Base-by-base conservation (phyloP, 345 rosid genomes). In the Geranium rotundifolium region DNA sequence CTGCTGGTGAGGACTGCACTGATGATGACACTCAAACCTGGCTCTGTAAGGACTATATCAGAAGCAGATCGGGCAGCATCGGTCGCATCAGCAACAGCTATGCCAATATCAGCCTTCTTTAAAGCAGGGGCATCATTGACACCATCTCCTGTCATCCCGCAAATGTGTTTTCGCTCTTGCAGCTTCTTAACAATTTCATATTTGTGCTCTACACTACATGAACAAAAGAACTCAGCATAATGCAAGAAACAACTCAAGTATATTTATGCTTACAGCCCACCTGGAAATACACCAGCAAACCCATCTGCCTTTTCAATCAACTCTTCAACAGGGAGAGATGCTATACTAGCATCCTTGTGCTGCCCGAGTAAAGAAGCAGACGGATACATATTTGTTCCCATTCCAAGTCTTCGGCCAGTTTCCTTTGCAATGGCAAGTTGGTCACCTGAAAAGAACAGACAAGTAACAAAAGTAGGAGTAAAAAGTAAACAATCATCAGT, bases 91-190 rank as follows among this genome's bases (percentile, higher is more conserved):
- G 90, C 96, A 23, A 91, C 97, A 57, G 96, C 97, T 16, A 91
- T 91, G 59, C 97, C 96, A 46, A 91, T 91, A 66, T 91, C 97
- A 0, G 97, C 97, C 81, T 84, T 91, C 78, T 91, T 91, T 69
- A 91, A 72, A 10, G 97, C 96, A 3, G 95, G 97, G 61, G 98
- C 98, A 67, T 91, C 98, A 19, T 91, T 91, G 62, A 91, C 96
- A 63, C 98, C 98, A 74, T 91, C 98, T 19, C 98, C 96, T 17
- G 95, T 91, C 98, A 91, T 91, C 29, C 96, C 98, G 72, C 87
- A 82, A 19, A 88, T 82, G 73, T 91, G 96, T 71, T 85, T 84
- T 77, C 71, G 72, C 74, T 85, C 90, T 71, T 91, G 98, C 73
- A 88, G 76, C 80, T 86, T 91, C 91, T 71, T 91, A 66, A 91